Evolutionary conservation across 2,329 filamentous ascomycete species (phyloP).

Genomic region (Hymenoscyphus albidus): DNA sequence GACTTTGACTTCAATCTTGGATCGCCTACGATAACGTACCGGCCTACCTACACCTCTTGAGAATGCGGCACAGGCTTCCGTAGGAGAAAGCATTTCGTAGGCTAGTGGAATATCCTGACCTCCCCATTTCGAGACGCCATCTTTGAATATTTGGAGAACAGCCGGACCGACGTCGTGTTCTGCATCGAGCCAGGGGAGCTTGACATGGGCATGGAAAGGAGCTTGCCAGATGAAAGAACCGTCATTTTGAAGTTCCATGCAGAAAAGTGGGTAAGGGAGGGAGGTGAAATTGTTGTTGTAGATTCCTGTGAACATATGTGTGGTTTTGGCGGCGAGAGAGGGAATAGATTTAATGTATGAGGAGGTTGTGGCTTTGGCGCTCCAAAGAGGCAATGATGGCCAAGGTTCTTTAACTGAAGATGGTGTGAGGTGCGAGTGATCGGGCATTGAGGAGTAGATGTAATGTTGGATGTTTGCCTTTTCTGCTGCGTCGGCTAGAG

Average conservation of each 20-base stretch:
- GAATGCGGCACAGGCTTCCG: constrained; percentile 78
- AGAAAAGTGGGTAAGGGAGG: constrained; percentile 86
- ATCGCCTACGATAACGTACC: constrained; percentile 68
- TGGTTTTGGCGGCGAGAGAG: constrained; percentile 64
- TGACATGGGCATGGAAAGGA: constrained; percentile 85
- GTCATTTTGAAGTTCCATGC: constrained; percentile 82
- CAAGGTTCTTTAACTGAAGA: constrained; percentile 43
- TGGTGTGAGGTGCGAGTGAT: constrained; percentile 76
- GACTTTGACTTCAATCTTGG: constrained; percentile 78
- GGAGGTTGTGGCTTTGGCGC: constrained; percentile 87
- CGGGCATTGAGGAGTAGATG: constrained; percentile 96
- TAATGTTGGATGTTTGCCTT: constrained; percentile 82
- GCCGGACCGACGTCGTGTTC: constrained; percentile 95
- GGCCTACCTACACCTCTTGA: constrained; percentile 71
- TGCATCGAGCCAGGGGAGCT: constrained; percentile 91
- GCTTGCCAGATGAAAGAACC: constrained; percentile 90
- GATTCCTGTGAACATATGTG: constrained; percentile 93
- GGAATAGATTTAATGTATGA: constrained; percentile 77
- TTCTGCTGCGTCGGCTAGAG: constrained; percentile 85
- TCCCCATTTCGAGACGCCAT: constrained; percentile 82
- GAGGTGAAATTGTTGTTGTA: constrained; percentile 99
- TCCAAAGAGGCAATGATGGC: constrained; percentile 86
- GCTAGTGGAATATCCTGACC: constrained; percentile 77
- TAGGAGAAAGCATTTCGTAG: constrained; percentile 82
- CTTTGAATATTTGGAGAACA: constrained; percentile 90